phyloP scores from a whole-genome alignment of 2,329 filamentous ascomycete species.

The Stagonosporopsis vannaccii region DNA sequence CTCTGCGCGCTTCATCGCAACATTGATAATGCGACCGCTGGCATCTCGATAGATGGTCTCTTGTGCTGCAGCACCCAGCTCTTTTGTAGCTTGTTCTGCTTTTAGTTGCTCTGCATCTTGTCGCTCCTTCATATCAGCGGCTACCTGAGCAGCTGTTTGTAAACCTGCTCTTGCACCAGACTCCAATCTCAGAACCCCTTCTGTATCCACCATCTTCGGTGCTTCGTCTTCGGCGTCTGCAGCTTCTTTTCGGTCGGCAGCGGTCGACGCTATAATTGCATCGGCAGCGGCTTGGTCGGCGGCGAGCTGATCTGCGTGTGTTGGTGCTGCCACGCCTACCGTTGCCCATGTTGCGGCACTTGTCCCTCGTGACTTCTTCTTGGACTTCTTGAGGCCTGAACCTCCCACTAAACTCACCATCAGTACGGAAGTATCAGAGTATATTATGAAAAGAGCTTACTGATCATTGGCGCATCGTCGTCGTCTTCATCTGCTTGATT shows the following conservation, averaged over 20 bases:
- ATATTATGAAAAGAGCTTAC: conserved; percentile 26
- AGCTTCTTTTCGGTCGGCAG: conserved; percentile 65
- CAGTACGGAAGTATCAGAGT: conserved; percentile 2
- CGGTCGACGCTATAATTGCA: conserved; percentile 76
- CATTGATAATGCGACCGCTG: conserved; percentile 90
- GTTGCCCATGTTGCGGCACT: conserved; percentile 68
- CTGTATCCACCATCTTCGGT: conserved; percentile 47
- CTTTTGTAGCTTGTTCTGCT: conserved; percentile 49
- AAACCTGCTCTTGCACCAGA: conserved; percentile 87
- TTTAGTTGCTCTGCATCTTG: conserved; percentile 67
- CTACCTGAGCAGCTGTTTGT: conserved; percentile 81
- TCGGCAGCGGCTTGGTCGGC: conserved; percentile 79
- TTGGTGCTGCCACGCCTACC: conserved; percentile 63
- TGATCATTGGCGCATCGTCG: conserved; percentile 60
- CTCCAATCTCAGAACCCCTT: conserved; percentile 71
- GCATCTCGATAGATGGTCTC: conserved; percentile 97
- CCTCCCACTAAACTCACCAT: conserved; percentile 44
- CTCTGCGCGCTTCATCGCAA: conserved; percentile 88
- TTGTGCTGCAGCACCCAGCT: conserved; percentile 50
- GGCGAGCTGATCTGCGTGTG: conserved; percentile 65
- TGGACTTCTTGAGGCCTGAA: conserved; percentile 56
- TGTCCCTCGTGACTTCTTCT: conserved; percentile 64
- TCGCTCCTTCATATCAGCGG: conserved; percentile 64
- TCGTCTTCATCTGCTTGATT: conserved; percentile 60
- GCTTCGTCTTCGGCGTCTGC: conserved; percentile 56